A percentile compares a stretch with the other conserved stretches of the same genome.
Conservation (phyloP, 75 land plant genomes). For the Azolla pinnata region DNA sequence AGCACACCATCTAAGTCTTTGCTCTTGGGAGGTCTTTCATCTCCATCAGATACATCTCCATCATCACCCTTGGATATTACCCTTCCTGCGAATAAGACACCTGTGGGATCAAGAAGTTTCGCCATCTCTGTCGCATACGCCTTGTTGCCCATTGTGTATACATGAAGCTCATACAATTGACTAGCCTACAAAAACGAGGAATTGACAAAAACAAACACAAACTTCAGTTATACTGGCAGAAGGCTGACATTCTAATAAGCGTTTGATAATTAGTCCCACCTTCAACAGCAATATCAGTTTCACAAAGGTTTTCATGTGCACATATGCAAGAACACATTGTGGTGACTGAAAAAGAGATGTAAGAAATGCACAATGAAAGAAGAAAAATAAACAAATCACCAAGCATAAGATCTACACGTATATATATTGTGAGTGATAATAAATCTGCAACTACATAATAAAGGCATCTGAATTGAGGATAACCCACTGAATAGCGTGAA, state of each 20-base stretch:
- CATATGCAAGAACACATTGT: too few species aligned
- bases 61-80: constrained; percentile 94
- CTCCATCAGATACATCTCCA: constrained; percentile 61
- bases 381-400: too few species aligned
- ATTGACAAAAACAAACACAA: background rate
- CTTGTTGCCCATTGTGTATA: constrained; percentile 99
- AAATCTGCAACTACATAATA: too few species aligned
- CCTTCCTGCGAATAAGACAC: constrained; percentile 78
- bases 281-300: too few species aligned
- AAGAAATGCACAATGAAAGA: too few species aligned
- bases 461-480: too few species aligned
- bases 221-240: background rate
- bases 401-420: too few species aligned
- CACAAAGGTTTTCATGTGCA: too few species aligned
- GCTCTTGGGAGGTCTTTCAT: constrained; percentile 69
- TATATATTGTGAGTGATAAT: too few species aligned
- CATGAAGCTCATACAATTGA: constrained; percentile 82
- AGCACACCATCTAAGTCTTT: constrained; percentile 97
- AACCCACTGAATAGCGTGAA: too few species aligned
- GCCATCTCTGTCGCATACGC: constrained; percentile 99
- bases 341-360: too few species aligned
- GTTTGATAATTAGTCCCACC: background rate
- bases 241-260: background rate
- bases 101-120: constrained; percentile 91
- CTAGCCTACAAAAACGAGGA: constrained; percentile 60